phyloP scores from a whole-genome alignment of 306 rosid genomes.

The Malus orientalis region DNA sequence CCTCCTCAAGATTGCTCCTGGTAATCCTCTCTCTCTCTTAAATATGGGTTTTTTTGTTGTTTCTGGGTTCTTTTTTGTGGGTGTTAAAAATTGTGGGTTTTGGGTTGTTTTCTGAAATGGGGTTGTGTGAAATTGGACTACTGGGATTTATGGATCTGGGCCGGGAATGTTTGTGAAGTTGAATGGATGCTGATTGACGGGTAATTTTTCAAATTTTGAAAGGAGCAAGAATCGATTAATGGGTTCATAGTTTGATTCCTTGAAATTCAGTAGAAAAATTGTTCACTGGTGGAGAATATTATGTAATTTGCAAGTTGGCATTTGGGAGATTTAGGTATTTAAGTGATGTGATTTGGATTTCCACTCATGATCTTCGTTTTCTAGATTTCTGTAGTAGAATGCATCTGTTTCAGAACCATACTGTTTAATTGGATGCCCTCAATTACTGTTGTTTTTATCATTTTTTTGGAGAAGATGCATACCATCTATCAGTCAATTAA shows the following conservation, averaged over 20 bases:
- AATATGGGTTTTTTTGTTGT: too few species aligned
- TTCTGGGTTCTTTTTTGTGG: too few species aligned
- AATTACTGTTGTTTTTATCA: neutral
- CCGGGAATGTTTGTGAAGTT: constrained; percentile 16
- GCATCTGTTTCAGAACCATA: neutral
- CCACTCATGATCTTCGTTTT: neutral
- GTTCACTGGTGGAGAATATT: neutral
- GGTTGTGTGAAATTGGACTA: too few species aligned
- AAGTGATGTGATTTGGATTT: constrained; percentile 3
- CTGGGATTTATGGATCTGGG: constrained; percentile 45
- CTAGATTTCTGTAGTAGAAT: neutral
- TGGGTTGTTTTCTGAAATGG: too few species aligned
- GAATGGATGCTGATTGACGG: constrained; percentile 16
- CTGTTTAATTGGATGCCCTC: neutral
- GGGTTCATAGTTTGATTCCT: neutral
- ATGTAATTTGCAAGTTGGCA: constrained; percentile 3
- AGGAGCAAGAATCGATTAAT: neutral
- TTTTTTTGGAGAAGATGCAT: neutral
- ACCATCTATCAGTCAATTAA: neutral
- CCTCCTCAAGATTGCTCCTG: too few species aligned
- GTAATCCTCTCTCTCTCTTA: too few species aligned
- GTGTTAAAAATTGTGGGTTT: too few species aligned
- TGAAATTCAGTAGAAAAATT: constrained; percentile 11
- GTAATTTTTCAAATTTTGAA: constrained; percentile 4
- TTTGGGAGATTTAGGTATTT: constrained; percentile 19